Evolutionary conservation across 2,329 filamentous ascomycete genomes (phyloP), one percentile per base, ranked within the genome.

Genomic region (Colletotrichum musicola): DNA sequence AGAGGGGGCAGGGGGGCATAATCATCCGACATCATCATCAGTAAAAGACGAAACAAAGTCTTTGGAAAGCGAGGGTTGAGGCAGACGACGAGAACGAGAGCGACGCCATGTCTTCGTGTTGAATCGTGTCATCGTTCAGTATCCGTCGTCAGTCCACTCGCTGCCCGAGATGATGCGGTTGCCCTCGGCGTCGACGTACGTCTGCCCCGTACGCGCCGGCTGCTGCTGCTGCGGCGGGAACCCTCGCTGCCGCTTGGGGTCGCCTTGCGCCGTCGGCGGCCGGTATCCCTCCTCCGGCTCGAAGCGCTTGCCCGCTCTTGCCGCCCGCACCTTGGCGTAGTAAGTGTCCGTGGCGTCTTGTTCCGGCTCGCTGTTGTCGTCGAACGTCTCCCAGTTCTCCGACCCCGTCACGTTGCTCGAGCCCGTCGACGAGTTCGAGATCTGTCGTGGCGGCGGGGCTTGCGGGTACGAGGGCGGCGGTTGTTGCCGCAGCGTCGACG

Each of bases 331-430:
- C 79, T 93, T 94, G 72, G 93, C 92, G 75, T 93, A 93, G 79
- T 97, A 97, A 10, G 89, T 86, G 69, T 96, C 93, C 4, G 90
- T 90, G 0, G 88, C 88, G 77, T 97, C 94, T 25, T 86, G 85
- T 74, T 94, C 92, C 0, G 91, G 89, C 75, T 94, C 91, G 70
- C 92, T 94, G 72, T 87, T 89, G 77, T 97, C 93, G 74, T 96
- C 95, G 75, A 96, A 98, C 10, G 95, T 97, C 80, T 98, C 95
- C 95, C 95, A 98, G 78, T 98, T 98, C 81, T 98, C 95, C 4
- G 93, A 97, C 1, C 93, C 93, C 5, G 93, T 94, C 27, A 92
- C 86, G 22, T 86, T 86, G 1, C 92, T 93, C n/a, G 93, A 95
- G 0, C 90, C 89, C 72, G 90, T 90, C 47, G 93, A 95, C 1